Evolutionary conservation across 73 alveolate genomes (phyloP).

Genomic region (Paramecium pentaurelia): DNA sequence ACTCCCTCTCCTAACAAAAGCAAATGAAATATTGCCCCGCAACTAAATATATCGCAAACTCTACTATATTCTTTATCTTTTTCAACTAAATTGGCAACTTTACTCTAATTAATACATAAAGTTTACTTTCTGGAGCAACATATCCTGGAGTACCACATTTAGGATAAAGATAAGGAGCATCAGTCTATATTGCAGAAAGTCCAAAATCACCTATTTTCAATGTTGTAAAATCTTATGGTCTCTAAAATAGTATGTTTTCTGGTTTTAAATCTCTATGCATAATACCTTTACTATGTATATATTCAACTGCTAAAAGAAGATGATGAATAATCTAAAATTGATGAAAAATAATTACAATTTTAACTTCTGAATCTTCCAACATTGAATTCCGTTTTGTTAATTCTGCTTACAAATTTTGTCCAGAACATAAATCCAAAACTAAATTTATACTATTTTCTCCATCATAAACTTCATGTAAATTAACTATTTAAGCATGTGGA

Average conservation of each 20-base stretch:
- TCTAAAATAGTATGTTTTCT: conserved; percentile 58
- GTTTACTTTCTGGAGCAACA: conserved; percentile 64
- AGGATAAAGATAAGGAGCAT: neutral
- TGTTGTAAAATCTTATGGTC: neutral
- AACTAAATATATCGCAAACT: conserved; percentile 28
- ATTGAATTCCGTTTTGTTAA: neutral
- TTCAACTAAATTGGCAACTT: conserved; percentile 24
- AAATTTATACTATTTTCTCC: neutral
- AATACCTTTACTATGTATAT: conserved; percentile 52
- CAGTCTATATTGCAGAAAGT: neutral
- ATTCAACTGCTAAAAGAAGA: conserved; percentile 9
- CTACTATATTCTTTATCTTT: neutral
- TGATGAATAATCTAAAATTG: neutral
- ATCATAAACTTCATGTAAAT: conserved; percentile 1
- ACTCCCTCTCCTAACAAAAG: conserved; percentile 14
- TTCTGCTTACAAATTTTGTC: neutral
- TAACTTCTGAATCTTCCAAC: neutral
- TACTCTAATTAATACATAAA: neutral
- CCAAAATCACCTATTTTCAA: conserved; percentile 62
- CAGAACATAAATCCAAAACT: neutral
- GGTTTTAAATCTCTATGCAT: conserved; percentile 72
- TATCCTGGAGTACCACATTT: conserved; percentile 72
- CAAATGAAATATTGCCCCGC: conserved; percentile 42
- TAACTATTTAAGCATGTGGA: conserved; percentile 6
- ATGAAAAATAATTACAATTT: neutral